A percentile compares a stretch with the other conserved stretches of the same genome.
These are phyloP conservation scores for Leishmania mexicana DNA, from an alignment of 208 protist genomes.

Conservation along the genomic window DNA sequence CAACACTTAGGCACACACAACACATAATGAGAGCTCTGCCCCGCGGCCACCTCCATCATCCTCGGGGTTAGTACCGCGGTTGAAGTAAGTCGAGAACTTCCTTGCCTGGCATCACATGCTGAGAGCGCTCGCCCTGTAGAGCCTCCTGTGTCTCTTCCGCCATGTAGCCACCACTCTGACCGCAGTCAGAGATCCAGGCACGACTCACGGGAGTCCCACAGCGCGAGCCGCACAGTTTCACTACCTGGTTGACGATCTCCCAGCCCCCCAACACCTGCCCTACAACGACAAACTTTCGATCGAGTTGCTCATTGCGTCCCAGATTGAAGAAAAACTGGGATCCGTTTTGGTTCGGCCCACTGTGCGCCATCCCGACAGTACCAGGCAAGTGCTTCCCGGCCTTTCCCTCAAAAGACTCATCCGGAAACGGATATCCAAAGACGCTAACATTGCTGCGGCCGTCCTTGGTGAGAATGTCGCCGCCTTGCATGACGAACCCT, in stretches of 20 bases:
- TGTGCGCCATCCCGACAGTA: conserved; percentile 88
- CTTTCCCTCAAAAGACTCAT: conserved; percentile 95
- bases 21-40: background rate
- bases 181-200: conserved; percentile 89
- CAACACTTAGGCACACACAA: background rate
- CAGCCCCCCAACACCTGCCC: conserved; percentile 89
- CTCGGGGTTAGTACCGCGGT: conserved; percentile 61
- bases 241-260: conserved; percentile 75
- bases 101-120: conserved; percentile 69
- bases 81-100: conserved; percentile 83
- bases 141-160: conserved; percentile 60
- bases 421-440: conserved; percentile 93
- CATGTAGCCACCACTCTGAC: conserved; percentile 81
- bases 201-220: conserved; percentile 87
- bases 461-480: conserved; percentile 94
- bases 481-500: conserved; percentile 95
- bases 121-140: conserved; percentile 52
- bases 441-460: conserved; percentile 94
- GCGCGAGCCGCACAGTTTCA: conserved; percentile 65
- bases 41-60: background rate
- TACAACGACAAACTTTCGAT: conserved; percentile 93
- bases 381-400: conserved; percentile 85
- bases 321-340: conserved; percentile 95
- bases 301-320: conserved; percentile 76
- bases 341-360: conserved; percentile 89